Base-by-base conservation (phyloP, 345 rosid genomes). In the Eucalyptus curtisii region DNA sequence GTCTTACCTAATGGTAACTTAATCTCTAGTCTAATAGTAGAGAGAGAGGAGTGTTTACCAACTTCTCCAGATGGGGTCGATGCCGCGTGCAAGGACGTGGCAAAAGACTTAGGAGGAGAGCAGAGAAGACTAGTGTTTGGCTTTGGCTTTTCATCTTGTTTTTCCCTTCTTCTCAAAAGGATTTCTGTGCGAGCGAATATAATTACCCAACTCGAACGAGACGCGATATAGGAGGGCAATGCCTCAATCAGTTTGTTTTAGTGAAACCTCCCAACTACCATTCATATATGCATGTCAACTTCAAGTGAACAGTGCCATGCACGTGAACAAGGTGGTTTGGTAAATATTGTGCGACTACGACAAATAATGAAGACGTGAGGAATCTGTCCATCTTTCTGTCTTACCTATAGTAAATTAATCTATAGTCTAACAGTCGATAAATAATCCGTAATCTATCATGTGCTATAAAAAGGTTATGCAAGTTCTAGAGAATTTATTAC, bases 11-110 rank as follows among this genome's bases (percentile, higher is more conserved):
- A 30, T 64, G 2, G 71, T 64, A 0, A n/a, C 14, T 64, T n/a
- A 55, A 64, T 64, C 71, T n/a, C 7, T 64, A 64, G 71, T 64
- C 10, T n/a, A 64, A 30, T 15, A 13, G 71, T n/a, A 52, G 24
- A 52, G 57, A 52, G 20, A 50, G 59, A 55, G 30, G 8, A 59
- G 68, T 25, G n/a, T 2, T 61, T 15, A 25, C 92, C 95, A 90
- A 90, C 90, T 91, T 93, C 93, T 86, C 89, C 90, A 47, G 93
- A 88, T 90, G 82, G 30, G 86, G 80, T 42, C 44, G 89, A 50
- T 47, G 55, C 52, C 49, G 16, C 49, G 15, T 45, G 49, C 31
- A 76, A 71, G 64, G 86, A 61, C 37, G 19, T 13, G 71, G 71
- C 59, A 27, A 91, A 11, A 61, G 45, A 61, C 33, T 3, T 7